Percentiles rank a stretch among this genome's conserved stretches.
Evolutionary conservation across 2,329 filamentous ascomycete genomes (phyloP).

Genomic region (Aspergillus pseudoglaucus): DNA sequence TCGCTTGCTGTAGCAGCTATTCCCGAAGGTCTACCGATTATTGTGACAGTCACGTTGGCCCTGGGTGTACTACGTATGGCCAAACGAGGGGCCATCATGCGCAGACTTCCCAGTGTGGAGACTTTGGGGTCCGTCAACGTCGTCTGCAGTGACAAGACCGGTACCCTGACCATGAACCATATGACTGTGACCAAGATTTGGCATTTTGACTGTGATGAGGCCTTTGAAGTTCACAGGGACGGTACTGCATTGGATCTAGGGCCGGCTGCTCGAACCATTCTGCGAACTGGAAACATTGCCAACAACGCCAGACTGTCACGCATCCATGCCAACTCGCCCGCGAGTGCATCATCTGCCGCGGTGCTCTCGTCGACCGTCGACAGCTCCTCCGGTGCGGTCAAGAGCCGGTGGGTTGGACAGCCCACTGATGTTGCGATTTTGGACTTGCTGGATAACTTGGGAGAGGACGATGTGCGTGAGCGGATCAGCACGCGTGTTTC

Average conservation of each 20-base stretch:
- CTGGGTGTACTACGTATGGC: slow-evolving; percentile 96
- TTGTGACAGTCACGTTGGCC: slow-evolving; percentile 93
- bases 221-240: slow-evolving; percentile 53
- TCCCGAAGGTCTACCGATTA: slow-evolving; percentile 92
- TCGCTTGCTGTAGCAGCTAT: slow-evolving; percentile 95
- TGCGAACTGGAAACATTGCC: slow-evolving; percentile 91
- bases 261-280: slow-evolving; percentile 67
- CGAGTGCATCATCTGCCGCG: slow-evolving; percentile 65
- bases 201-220: slow-evolving; percentile 67
- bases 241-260: slow-evolving; percentile 54
- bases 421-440: slow-evolving; percentile 97
- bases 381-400: slow-evolving; percentile 52
- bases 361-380: slow-evolving; percentile 79
- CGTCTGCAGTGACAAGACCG: slow-evolving; percentile 98
- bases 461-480: slow-evolving; percentile 84
- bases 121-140: slow-evolving; percentile 98
- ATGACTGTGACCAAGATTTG: slow-evolving; percentile 98
- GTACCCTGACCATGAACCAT: slow-evolving; percentile 92
- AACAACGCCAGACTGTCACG: slow-evolving; percentile 84
- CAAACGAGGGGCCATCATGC: slow-evolving; percentile 87
- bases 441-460: slow-evolving; percentile 83
- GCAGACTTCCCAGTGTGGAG: slow-evolving; percentile 92
- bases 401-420: slow-evolving; percentile 92
- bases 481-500: slow-evolving; percentile 73
- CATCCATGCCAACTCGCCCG: slow-evolving; percentile 61